phyloP scores from a whole-genome alignment of 345 rosid genomes.

The Citrus unshiu region DNA sequence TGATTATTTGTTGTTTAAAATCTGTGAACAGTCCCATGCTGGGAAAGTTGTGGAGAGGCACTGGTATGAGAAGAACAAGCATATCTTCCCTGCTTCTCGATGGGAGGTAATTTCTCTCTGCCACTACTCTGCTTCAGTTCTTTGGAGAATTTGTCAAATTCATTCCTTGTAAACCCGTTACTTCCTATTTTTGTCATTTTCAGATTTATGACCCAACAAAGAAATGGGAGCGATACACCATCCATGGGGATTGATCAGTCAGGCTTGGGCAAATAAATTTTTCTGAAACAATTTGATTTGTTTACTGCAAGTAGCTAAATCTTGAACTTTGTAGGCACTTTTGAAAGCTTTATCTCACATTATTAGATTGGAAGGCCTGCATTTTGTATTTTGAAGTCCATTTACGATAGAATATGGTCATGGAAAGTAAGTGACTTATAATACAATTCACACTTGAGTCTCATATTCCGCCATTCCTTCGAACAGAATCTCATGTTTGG shows the following conservation, averaged over 20 bases:
- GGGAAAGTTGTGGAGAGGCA: constrained; percentile 99
- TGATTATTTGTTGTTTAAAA: not conserved
- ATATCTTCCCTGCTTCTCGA: constrained; percentile 97
- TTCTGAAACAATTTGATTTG: not conserved
- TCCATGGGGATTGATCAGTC: constrained; percentile 72
- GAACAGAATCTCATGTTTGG: not conserved
- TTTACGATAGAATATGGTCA: not conserved
- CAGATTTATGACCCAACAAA: constrained; percentile 87
- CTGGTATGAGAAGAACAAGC: constrained; percentile 99
- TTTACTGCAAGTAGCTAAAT: not conserved
- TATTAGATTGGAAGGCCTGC: not conserved
- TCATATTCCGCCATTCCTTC: not conserved
- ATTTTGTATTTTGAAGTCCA: not conserved
- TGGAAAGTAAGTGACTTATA: not conserved
- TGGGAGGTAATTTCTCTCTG: constrained; percentile 72
- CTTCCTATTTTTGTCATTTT: not conserved
- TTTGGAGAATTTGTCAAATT: not conserved
- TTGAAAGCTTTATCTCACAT: not conserved
- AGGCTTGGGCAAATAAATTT: not conserved
- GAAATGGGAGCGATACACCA: constrained; percentile 96
- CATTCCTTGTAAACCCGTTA: not conserved
- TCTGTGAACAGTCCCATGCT: constrained; percentile 75
- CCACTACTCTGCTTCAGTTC: not conserved
- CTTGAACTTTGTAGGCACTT: not conserved
- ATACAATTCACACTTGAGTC: not conserved